Evolutionary conservation across 148 eudicot genomes (phyloP).

Genomic region (Arctostaphylos glauca): DNA sequence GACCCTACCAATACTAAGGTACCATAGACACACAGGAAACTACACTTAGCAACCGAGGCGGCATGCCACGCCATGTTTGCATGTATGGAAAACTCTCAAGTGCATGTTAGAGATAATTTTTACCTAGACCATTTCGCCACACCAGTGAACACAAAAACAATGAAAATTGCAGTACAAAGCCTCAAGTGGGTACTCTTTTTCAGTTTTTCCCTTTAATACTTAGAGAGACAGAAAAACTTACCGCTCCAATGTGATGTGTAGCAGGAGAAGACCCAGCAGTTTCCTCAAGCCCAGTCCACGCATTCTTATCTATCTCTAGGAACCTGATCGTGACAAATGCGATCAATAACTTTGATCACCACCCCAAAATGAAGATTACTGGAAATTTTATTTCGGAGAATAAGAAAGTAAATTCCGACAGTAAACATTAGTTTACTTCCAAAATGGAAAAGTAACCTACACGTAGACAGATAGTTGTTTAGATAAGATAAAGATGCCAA

Average conservation of each 20-base stretch:
- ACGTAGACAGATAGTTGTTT: background rate
- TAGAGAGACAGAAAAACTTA: constrained; percentile 16
- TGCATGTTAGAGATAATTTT: background rate
- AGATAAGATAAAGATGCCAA: background rate
- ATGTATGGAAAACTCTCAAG: background rate
- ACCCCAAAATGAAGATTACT: background rate
- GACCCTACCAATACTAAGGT: background rate
- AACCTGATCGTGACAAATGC: constrained; percentile 41
- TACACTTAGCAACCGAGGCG: background rate
- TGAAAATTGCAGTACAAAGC: background rate
- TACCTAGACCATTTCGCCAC: background rate
- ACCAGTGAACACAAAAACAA: background rate
- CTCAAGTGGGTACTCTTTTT: background rate
- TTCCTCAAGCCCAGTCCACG: constrained; percentile 88
- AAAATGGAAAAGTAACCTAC: background rate
- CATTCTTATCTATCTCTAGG: constrained; percentile 60
- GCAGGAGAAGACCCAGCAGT: constrained; percentile 54
- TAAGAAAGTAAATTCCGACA: background rate
- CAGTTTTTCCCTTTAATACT: background rate
- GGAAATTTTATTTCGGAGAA: background rate
- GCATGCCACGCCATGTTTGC: background rate
- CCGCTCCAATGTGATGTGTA: constrained; percentile 79
- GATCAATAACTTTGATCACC: background rate
- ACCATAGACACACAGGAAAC: background rate
- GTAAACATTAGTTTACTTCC: background rate